phyloP scores from a whole-genome alignment of 768 basidiomycete genomes.

The Lepiota venenata region DNA sequence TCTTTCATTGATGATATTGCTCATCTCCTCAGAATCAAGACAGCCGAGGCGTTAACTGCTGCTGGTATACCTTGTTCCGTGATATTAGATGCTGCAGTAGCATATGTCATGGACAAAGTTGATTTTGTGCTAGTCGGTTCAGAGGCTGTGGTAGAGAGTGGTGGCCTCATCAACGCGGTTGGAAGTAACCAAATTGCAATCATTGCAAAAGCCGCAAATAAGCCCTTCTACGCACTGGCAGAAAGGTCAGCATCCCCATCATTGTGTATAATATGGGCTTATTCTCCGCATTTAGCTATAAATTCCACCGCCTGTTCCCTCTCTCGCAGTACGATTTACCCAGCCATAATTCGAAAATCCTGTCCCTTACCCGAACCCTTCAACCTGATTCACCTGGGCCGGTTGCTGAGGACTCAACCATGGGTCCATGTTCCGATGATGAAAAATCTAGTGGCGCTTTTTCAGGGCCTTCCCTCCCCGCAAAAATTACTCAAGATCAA shows the following conservation, averaged over 20 bases:
- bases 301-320: slow-evolving; percentile 95
- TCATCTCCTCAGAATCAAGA: slow-evolving; percentile 65
- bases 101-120: slow-evolving; percentile 95
- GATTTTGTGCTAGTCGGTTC: slow-evolving; percentile 96
- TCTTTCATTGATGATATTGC: slow-evolving; percentile 15
- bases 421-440: not conserved
- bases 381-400: slow-evolving; percentile 17
- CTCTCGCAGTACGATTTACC: slow-evolving; percentile 89
- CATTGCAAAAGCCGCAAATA: slow-evolving; percentile 90
- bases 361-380: slow-evolving; percentile 58
- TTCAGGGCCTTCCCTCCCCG: slow-evolving; percentile 23
- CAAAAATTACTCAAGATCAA: slow-evolving; percentile 77
- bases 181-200: slow-evolving; percentile 97
- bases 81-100: slow-evolving; percentile 93
- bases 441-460: not conserved
- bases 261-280: slow-evolving; percentile 18
- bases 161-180: slow-evolving; percentile 88
- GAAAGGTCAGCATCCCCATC: slow-evolving; percentile 59
- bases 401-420: slow-evolving; percentile 7
- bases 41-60: slow-evolving; percentile 81
- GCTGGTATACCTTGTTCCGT: slow-evolving; percentile 95
- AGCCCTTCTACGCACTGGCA: slow-evolving; percentile 94
- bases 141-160: slow-evolving; percentile 97
- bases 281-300: slow-evolving; percentile 62
- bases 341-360: slow-evolving; percentile 70